These are phyloP conservation scores for Macrolepiota fuliginosa DNA, from an alignment of 768 basidiomycete species.

Conservation along the genomic window DNA sequence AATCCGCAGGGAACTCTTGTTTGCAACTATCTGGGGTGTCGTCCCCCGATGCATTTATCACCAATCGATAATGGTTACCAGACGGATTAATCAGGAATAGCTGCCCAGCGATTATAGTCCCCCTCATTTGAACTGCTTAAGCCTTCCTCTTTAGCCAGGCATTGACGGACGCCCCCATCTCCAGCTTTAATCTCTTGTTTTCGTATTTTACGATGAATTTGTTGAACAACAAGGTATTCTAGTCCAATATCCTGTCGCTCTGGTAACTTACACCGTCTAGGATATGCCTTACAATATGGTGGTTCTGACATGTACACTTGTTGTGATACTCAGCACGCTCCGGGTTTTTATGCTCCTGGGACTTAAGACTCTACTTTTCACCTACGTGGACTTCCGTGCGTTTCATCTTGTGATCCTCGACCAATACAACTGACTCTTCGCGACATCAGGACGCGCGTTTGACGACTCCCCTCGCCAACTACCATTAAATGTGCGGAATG, in stretches of 20 bases:
- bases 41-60: not conserved
- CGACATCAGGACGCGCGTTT: not conserved
- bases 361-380: not conserved
- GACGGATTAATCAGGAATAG: not conserved
- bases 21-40: not conserved
- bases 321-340: not conserved
- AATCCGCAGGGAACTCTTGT: not conserved
- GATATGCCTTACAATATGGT: not conserved
- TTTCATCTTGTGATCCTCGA: not conserved
- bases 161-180: not conserved
- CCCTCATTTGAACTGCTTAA: not conserved
- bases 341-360: not conserved
- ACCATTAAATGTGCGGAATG: slow-evolving; percentile 9
- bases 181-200: not conserved
- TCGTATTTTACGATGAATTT: not conserved
- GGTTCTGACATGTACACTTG: not conserved
- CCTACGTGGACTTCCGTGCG: not conserved
- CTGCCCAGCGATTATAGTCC: not conserved
- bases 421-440: not conserved
- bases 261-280: not conserved
- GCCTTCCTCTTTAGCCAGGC: not conserved
- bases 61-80: not conserved
- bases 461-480: slow-evolving; percentile 11
- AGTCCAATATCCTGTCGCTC: not conserved
- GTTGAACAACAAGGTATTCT: not conserved